Evolutionary conservation across 148 eudicot genomes (phyloP), one percentile per base, ranked within the genome.

Genomic region (Nyssa sinensis): DNA sequence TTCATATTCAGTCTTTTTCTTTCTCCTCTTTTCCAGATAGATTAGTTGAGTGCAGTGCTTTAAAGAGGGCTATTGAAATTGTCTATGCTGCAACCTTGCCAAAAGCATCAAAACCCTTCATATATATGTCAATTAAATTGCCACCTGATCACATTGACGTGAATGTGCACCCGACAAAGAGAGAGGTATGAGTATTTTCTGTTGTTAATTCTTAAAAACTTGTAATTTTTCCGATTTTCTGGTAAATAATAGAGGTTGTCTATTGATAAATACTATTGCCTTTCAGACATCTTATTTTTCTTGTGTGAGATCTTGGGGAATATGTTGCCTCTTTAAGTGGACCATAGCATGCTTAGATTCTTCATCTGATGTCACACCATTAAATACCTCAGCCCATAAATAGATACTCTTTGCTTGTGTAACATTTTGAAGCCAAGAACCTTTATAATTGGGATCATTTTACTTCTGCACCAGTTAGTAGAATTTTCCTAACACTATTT

Each of bases 111-210:
- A 95, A 95, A 74, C 98, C 98, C 64, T 95, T 95, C 85, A 85
- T 95, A 73, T 95, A 95, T 80, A 90, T 95, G 97, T 89, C 98
- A 73, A 82, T 95, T 72, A 64, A 68, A 65, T 83, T 95, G 80
- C 98, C 98, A 68, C 81, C 90, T 72, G 96, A 89, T 77, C 97
- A 95, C 84, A 89, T 92, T 85, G 98, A 95, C 83, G 97, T 95
- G 78, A 92, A 95, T 77, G 86, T 95, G 64, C 98, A 95, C 80
- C 98, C 97, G 19, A 95, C 98, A 74, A 95, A 95, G 83, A 86
- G 96, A 80, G 98, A 95, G 97, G 98, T 94, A 75, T 55, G 53
- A 32, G 12, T 51, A 6, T 49, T 66, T 70, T n/a, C 14, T 25
- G 55, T 21, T 21, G 11, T 44, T 12, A 47, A 64, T 3, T 25